Evolutionary conservation across 2,329 filamentous ascomycete genomes (phyloP).

Genomic region (Hypoxylon sp.): DNA sequence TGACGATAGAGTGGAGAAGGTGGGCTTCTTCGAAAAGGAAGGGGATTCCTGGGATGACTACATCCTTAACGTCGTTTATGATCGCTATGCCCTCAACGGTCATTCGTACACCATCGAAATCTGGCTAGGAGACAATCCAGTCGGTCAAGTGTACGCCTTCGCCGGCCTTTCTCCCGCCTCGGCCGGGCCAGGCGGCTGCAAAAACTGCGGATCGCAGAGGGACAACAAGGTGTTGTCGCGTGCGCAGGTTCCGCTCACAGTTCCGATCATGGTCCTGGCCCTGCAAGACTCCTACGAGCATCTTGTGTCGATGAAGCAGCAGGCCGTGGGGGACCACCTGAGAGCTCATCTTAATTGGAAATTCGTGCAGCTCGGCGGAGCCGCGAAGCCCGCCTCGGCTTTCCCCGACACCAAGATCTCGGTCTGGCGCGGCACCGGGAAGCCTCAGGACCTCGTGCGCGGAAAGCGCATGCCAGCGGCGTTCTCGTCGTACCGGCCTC

Average conservation of each 20-base stretch:
- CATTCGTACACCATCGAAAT: conserved; percentile 21
- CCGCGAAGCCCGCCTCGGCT: not conserved
- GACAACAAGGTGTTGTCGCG: conserved; percentile 9
- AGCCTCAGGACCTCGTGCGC: not conserved
- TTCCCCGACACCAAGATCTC: conserved; percentile 23
- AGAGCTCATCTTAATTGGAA: conserved; percentile 19
- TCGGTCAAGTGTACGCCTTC: conserved; percentile 28
- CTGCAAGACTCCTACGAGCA: not conserved
- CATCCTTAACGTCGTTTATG: conserved; percentile 17
- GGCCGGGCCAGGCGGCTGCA: conserved; percentile 6
- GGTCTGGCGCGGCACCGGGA: conserved; percentile 12
- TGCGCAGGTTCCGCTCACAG: conserved; percentile 2
- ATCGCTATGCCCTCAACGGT: conserved; percentile 21
- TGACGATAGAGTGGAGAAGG: not conserved
- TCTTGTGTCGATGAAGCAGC: not conserved
- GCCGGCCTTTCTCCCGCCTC: not conserved
- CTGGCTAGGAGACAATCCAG: conserved; percentile 20
- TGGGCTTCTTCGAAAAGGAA: not conserved
- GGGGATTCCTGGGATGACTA: conserved; percentile 10
- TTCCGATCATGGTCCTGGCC: conserved; percentile 1
- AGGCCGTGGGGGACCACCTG: conserved; percentile 7
- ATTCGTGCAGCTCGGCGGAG: conserved; percentile 14
- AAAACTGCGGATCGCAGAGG: conserved; percentile 6
- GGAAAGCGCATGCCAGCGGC: not conserved
- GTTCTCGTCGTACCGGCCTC: not conserved